Conservation (phyloP, 495 filamentous ascomycete genomes). For the Bacidia rubella region DNA sequence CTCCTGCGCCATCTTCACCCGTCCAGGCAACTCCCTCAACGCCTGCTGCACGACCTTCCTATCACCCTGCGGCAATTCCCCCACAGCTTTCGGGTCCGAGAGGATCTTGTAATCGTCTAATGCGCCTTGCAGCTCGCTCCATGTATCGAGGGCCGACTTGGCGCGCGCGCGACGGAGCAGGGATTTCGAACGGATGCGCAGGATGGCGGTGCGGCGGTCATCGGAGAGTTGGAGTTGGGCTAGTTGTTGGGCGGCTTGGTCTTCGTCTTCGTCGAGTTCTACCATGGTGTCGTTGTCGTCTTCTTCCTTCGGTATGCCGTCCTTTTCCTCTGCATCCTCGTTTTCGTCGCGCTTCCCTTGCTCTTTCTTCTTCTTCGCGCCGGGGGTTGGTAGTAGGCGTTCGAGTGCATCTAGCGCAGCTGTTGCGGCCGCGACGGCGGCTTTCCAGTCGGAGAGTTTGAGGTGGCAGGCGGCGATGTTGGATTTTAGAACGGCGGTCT, state of each 20-base stretch:
- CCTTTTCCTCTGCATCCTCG: constrained; percentile 8
- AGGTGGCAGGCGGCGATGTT: constrained; percentile 88
- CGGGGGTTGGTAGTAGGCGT: constrained; percentile 29
- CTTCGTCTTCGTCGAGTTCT: constrained; percentile 42
- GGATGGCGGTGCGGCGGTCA: constrained; percentile 45
- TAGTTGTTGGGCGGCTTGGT: constrained; percentile 47
- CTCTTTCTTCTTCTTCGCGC: constrained; percentile 16
- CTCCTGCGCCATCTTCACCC: constrained; percentile 62
- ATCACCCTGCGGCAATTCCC: constrained; percentile 46
- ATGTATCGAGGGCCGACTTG: constrained; percentile 53
- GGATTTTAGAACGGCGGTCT: constrained; percentile 71
- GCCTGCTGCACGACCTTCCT: constrained; percentile 50
- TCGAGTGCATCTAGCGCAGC: constrained; percentile 60
- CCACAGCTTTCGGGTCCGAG: constrained; percentile 25
- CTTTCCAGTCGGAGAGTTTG: constrained; percentile 78
- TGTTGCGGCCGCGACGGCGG: constrained; percentile 60
- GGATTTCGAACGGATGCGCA: constrained; percentile 71
- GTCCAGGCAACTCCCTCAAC: constrained; percentile 46
- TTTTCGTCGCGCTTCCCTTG: constrained; percentile 4
- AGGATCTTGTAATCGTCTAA: constrained; percentile 37
- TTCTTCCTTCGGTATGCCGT: constrained; percentile 4
- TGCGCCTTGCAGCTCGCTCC: constrained; percentile 71
- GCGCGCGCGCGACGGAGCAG: constrained; percentile 75
- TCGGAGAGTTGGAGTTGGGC: constrained; percentile 37
- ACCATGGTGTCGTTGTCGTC: constrained; percentile 21